Evolutionary conservation across 73 alveolate species (phyloP).

Genomic region (Paramecium tetraurelia): DNA sequence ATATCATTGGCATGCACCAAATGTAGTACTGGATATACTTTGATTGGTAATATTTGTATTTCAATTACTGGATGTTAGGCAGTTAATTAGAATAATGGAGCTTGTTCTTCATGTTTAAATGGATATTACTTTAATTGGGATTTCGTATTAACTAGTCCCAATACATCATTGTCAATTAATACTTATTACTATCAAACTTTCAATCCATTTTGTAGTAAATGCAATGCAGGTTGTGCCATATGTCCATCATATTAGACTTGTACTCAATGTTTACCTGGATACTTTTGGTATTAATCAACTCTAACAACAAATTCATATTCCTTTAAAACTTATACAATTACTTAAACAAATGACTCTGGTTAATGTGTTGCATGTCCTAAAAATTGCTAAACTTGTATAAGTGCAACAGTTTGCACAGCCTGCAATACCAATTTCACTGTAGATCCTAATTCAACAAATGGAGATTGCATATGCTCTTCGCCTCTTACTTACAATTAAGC

Average conservation of each 20-base stretch:
- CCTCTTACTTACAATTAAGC: background rate
- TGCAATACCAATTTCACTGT: background rate
- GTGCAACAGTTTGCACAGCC: background rate
- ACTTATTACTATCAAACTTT: background rate
- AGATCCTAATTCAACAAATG: background rate
- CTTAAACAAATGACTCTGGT: background rate
- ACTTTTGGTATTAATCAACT: background rate
- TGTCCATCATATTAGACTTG: background rate
- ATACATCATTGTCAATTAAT: background rate
- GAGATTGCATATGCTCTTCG: background rate
- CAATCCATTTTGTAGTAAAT: background rate
- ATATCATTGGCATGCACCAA: background rate
- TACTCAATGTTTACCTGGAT: background rate
- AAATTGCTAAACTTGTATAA: background rate
- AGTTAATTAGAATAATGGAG: background rate
- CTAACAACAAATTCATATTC: background rate
- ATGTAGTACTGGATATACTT: constrained; percentile 13
- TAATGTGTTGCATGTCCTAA: background rate
- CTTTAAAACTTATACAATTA: background rate
- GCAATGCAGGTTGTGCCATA: background rate
- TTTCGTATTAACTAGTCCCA: background rate
- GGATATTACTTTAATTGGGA: constrained; percentile 30
- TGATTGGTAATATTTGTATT: background rate
- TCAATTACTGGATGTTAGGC: background rate
- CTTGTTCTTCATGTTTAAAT: background rate